Base-by-base conservation (phyloP, 1,284 basidiomycete genomes). In the Trichosporon inkin region DNA sequence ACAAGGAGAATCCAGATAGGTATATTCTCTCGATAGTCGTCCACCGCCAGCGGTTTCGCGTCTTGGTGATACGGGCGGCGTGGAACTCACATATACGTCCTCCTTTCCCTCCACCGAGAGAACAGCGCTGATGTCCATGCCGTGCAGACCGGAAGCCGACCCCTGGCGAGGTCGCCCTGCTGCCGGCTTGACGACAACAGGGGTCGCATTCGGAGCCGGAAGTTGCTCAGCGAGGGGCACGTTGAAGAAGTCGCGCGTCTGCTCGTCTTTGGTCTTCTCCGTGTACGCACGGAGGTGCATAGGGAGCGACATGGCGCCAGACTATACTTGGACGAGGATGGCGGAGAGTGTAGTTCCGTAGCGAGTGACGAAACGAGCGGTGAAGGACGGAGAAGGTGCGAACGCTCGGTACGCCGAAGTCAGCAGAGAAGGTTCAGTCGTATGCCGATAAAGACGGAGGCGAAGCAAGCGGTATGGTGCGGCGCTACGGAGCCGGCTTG, bases 81-180 rank as follows among this genome's bases (percentile, higher is more conserved):
- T 28, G 13, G 3, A 2, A 86, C 92, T 82, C 80, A 94, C 92
- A 80, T 94, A 95, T 53, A 92, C 89, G 71, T 96, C 92, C 78
- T 93, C 90, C 67, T 89, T 83, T 19, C 87, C 90, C 65, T 91
- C 82, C 37, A 96, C 81, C 71, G 86, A 90, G 62, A 97, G 80
- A 35, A 95, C 89, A 14, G 92, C 91, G 69, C 88, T 92, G 67
- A 96, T 92, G 64, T 96, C 92, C 84, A 92, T 89, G 76, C 83
- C 85, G 55, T 75, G 68, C 36, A 71, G 59, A 2, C 69, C 69
- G 0, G 59, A 55, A 16, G 60, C 60, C 14, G 52, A 57, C 11
- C 61, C 44, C 56, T 20, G 38, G 22, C 19, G 49, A 40, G 13
- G 22, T 37, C n/a, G 22, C 19, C 17, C 56, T 28, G 19, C 64